Evolutionary conservation across 2,329 filamentous ascomycete genomes (phyloP).

Genomic region (Cercospora sesami): DNA sequence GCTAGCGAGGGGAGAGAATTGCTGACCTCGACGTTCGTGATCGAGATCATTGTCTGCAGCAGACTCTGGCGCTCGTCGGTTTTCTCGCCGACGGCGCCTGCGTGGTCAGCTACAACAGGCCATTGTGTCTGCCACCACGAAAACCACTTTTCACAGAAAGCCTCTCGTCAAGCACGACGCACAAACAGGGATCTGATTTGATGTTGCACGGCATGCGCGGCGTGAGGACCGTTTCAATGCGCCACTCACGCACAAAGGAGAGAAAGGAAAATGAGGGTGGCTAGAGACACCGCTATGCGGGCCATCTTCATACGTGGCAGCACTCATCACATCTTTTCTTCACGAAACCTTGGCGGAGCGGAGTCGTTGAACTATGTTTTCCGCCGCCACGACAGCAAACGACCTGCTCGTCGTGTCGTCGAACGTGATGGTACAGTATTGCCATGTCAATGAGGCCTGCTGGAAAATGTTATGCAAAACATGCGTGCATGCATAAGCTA

Average conservation of each 20-base stretch:
- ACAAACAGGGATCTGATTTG: background rate
- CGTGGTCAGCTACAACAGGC: background rate
- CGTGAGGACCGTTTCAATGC: background rate
- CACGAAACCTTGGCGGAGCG: background rate
- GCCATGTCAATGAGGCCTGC: background rate
- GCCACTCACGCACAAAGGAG: constrained; percentile 1
- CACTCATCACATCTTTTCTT: background rate
- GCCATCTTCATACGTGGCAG: background rate
- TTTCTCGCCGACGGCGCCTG: constrained; percentile 16
- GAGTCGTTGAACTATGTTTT: background rate
- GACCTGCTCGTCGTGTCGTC: background rate
- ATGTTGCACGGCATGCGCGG: constrained; percentile 3
- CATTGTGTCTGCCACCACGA: constrained; percentile 11
- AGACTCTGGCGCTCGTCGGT: background rate
- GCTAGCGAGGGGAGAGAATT: background rate
- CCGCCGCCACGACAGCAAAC: background rate
- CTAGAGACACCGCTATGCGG: background rate
- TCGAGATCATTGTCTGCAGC: background rate
- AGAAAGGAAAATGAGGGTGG: background rate
- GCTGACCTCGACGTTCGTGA: background rate
- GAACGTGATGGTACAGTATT: background rate
- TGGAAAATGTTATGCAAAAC: constrained; percentile 8
- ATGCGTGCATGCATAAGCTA: constrained; percentile 9
- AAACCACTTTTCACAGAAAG: background rate
- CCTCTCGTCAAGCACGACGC: background rate